These are phyloP conservation scores for Phaeophleospora eucalypticola DNA, from an alignment of 2,329 filamentous ascomycete species.

Conservation along the genomic window DNA sequence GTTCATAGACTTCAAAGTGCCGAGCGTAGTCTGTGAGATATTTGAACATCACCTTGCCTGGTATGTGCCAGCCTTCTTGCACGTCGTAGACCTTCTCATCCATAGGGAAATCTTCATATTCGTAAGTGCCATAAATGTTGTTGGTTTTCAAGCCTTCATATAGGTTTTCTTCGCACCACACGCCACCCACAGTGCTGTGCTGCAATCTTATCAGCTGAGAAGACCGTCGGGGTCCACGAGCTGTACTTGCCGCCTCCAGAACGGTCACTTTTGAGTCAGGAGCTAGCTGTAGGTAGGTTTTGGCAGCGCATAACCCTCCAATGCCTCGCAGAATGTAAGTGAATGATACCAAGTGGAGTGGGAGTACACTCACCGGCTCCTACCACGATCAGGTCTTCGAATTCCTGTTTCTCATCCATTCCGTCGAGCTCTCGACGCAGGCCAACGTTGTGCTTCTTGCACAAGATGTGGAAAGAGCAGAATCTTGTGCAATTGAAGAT, in stretches of 20 bases:
- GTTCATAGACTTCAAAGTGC: slow-evolving; percentile 46
- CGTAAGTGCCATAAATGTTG: slow-evolving; percentile 67
- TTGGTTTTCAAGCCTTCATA: slow-evolving; percentile 68
- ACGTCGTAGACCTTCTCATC: slow-evolving; percentile 38
- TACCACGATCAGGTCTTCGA: slow-evolving; percentile 12
- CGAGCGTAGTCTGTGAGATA: slow-evolving; percentile 56
- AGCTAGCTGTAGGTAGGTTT: slow-evolving; percentile 9
- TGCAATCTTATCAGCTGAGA: neutral
- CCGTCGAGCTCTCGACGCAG: too few relatives aligned
- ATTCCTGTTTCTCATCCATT: too few relatives aligned
- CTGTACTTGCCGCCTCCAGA: slow-evolving; percentile 12
- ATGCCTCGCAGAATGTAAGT: too few relatives aligned
- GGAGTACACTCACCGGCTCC: too few relatives aligned
- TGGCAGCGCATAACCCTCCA: slow-evolving; percentile 11
- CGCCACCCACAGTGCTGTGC: slow-evolving; percentile 53
- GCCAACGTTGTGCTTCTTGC: too few relatives aligned
- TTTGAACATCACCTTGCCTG: slow-evolving; percentile 51
- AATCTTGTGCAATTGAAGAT: too few relatives aligned
- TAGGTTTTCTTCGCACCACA: slow-evolving; percentile 63
- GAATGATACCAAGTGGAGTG: slow-evolving; percentile 4
- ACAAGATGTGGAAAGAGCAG: too few relatives aligned
- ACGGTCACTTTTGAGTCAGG: slow-evolving; percentile 5
- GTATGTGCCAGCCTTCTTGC: slow-evolving; percentile 53
- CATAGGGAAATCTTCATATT: slow-evolving; percentile 71
- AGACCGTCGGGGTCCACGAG: neutral